Conservation (phyloP, 805 yeast genomes). For the Cyberlindnera xishuangbannaensis region DNA sequence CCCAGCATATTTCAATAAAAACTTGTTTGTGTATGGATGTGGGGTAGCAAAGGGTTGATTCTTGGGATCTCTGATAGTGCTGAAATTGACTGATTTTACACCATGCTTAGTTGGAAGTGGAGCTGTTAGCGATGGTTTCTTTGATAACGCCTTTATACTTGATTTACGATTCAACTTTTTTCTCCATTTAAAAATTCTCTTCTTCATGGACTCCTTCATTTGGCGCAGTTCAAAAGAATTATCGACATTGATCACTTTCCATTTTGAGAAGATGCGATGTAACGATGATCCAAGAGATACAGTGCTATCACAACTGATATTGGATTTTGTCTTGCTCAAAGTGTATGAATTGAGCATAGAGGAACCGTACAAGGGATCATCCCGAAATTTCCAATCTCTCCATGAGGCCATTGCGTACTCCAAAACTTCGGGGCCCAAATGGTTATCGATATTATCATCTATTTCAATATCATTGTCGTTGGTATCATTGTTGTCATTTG, state of each 20-base stretch:
- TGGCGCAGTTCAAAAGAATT: no score
- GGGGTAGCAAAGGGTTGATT: conserved; percentile 30
- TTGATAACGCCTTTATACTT: no score
- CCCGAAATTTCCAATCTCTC: conserved; percentile 86
- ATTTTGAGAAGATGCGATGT: conserved; percentile 8
- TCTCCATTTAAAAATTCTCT: conserved; percentile 5
- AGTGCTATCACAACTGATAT: conserved; percentile 18
- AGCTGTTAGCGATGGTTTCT: no score
- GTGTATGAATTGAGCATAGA: conserved; percentile 28
- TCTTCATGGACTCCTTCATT: conserved; percentile 6
- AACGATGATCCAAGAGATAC: conserved; percentile 16
- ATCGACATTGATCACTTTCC: conserved; percentile 4
- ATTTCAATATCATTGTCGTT: no score
- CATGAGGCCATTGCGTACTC: conserved; percentile 63
- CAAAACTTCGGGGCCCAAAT: conserved; percentile 9
- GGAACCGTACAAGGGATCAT: conserved; percentile 58
- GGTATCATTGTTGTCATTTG: no score
- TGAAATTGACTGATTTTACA: conserved; percentile 6
- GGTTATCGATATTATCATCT: no score
- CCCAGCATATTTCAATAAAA: conserved; percentile 54
- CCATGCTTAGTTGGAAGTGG: not conserved
- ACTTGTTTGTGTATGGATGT: conserved; percentile 61
- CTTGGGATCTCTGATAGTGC: conserved; percentile 16
- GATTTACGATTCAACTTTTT: no score
- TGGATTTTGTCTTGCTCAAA: conserved; percentile 22